Base-by-base conservation (phyloP, 345 rosid genomes). In the Chamaenerion angustifolium region DNA sequence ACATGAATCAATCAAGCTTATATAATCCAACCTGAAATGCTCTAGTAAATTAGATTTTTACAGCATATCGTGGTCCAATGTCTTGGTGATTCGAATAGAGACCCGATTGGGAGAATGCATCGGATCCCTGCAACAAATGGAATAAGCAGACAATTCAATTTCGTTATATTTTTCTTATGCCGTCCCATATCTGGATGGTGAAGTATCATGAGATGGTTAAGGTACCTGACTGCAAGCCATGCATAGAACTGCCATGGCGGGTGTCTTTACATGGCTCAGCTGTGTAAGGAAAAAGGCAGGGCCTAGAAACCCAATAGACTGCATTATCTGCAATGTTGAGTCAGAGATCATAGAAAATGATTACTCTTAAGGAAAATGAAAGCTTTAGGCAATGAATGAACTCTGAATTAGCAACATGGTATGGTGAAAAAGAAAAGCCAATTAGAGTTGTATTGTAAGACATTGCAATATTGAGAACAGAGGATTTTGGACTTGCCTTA, bases 211-310 rank as follows among this genome's bases (percentile, higher is more conserved):
- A n/a, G n/a, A n/a, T n/a, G 25, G 25, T 21, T 21, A 21, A 21
- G 25, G 54, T 60, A 90, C 98, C 98, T 90, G 98, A 72, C 95
- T 81, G 74, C 95, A 86, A 49, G 98, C 94, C 98, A 90, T 90
- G 75, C 96, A 90, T 57, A 90, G 67, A 63, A 90, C 98, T 42
- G 98, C 98, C 81, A 90, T 74, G 41, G 85, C 84, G 59, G 98
- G 95, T 54, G 95, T 81, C 68, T 56, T 81, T 68, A 90, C 81
- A 53, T 69, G 70, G 69, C 94, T 83, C 66, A 86, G 70, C 76
- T 80, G 98, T 12, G 87, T 67, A 40, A 86, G 89, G 71, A 90
- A 90, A 75, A 86, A 76, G 49, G 95, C 95, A 23, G 95, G 98
- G 13, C 98, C 98, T 56, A 90, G 68, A 66, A 86, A 90, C 51